Base-by-base conservation (phyloP, 306 rosid genomes). In the Delonix regia region DNA sequence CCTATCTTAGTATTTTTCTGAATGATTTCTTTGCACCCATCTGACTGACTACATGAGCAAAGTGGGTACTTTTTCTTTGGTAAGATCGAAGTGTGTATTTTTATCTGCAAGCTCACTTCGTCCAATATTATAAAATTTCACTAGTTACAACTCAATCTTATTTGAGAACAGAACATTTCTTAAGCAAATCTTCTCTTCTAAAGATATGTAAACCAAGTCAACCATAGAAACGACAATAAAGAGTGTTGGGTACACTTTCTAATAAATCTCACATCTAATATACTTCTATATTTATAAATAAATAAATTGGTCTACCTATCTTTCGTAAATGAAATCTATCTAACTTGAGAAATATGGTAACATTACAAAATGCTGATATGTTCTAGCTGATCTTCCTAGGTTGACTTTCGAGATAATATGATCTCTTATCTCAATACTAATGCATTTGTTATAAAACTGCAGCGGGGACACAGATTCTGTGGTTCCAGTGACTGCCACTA, bases 381-480 rank as follows among this genome's bases (percentile, higher is more conserved):
- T 47, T 45, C 7, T 27, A 7, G 25, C 11, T 15, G 3, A 47
- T 69, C 21, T 45, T 48, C 33, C 33, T 22, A 47, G 64, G 18
- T 39, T 22, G 19, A 36, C 27, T 22, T 34, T 57, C 1, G 67
- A 42, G 67, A 78, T 10, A 72, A 22, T 79, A 5, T 44, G 9
- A 57, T 42, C 18, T 41, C 66, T 18, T 16, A 78, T 16, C 42
- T 28, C 19, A 22, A 34, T 11, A 74, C 8, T 34, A 13, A 30
- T 77, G 28, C 42, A 28, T 76, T 42, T 80, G 34, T 39, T 24
- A 27, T 51, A 27, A 24, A 30, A 63, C 42, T 90, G 77, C 86
- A 90, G 94, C 24, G 94, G 94, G 16, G 94, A 90, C 78, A 90
- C 92, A 49, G 94, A 90, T 86, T 86, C 94, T 38, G 90, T 88